Evolutionary conservation across 2,329 filamentous ascomycete species (phyloP), one percentile per base, ranked within the genome.

Genomic region (Aspergillus texensis): DNA sequence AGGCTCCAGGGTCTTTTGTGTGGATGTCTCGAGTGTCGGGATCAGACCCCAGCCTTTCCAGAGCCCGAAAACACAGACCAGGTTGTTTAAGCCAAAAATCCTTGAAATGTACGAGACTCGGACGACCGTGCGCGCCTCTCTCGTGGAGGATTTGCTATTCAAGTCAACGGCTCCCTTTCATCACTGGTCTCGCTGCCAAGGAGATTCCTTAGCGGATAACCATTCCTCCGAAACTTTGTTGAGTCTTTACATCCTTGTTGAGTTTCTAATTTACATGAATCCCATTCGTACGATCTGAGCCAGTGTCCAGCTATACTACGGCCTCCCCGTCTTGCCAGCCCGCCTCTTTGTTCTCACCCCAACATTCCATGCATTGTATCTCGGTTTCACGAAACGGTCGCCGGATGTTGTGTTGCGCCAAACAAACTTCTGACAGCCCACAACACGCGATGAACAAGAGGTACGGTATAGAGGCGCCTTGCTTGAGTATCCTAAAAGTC

Each of bases 371-470:
- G 64, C 65, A 62, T 64, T 61, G 57, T 54, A 48, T 60, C 62
- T 57, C 65, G 43, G 66, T 70, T 65, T 60, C 68, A 70, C 68
- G 62, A 68, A 68, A 68, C 68, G 65, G 67, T 62, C 63, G 64
- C 57, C 65, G 62, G 65, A 67, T 62, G 62, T 59, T 65, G 63
- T 68, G 67, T 65, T 66, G 61, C 66, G 60, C 60, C 58, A 67
- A 58, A 66, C 66, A 67, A 67, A 67, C 67, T 65, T 68, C 67
- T 67, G 68, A 65, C 62, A 59, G 64, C 59, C 60, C 59, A 36
- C 43, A 50, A 54, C 63, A 63, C 52, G 62, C 62, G 60, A 71
- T 41, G 43, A 52, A 50, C n/a, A 54, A 52, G 28, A 52, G 39
- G 34, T 19, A 55, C 32, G 14, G 34, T 55, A 21, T 19, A 34